Conservation (phyloP, 2,329 filamentous ascomycete species). For the Emericellopsis atlantica region DNA sequence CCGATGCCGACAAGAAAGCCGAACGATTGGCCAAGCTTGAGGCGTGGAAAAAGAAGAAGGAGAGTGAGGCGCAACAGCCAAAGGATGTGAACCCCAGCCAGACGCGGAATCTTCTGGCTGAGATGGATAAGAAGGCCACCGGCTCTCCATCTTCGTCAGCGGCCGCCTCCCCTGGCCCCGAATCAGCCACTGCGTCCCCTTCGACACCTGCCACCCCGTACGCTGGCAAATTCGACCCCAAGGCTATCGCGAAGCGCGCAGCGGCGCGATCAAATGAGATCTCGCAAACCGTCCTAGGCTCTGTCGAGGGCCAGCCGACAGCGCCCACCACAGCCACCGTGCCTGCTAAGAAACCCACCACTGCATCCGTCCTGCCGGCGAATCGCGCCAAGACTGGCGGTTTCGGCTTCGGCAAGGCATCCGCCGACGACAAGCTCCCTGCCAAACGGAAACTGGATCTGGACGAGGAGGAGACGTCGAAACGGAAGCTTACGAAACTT, state of each 20-base stretch:
- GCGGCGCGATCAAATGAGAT: slow-evolving; percentile 43
- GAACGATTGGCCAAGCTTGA: slow-evolving; percentile 72
- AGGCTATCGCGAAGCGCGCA: slow-evolving; percentile 72
- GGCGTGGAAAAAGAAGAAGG: slow-evolving; percentile 86
- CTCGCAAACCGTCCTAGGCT: slow-evolving; percentile 34
- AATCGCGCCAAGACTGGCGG: slow-evolving; percentile 64
- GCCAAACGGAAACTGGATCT: slow-evolving; percentile 69
- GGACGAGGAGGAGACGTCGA: slow-evolving; percentile 76
- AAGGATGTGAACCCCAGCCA: slow-evolving; percentile 54
- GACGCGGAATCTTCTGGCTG: slow-evolving; percentile 54
- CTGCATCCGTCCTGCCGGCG: slow-evolving; percentile 47
- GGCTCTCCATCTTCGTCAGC: slow-evolving; percentile 9
- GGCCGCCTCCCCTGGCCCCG: slow-evolving; percentile 15
- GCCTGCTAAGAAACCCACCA: slow-evolving; percentile 16
- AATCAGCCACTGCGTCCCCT: slow-evolving; percentile 34
- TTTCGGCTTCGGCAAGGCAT: slow-evolving; percentile 68
- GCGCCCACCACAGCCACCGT: slow-evolving; percentile 15
- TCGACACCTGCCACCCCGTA: slow-evolving; percentile 47
- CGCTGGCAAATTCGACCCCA: slow-evolving; percentile 74
- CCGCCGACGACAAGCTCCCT: slow-evolving; percentile 53
- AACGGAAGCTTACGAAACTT: slow-evolving; percentile 83
- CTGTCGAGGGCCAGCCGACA: slow-evolving; percentile 22
- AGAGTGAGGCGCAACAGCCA: slow-evolving; percentile 61
- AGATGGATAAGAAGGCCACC: slow-evolving; percentile 60
- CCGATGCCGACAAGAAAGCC: slow-evolving; percentile 62